Base-by-base conservation (phyloP, 345 rosid genomes). In the Bruguiera sexangula region DNA sequence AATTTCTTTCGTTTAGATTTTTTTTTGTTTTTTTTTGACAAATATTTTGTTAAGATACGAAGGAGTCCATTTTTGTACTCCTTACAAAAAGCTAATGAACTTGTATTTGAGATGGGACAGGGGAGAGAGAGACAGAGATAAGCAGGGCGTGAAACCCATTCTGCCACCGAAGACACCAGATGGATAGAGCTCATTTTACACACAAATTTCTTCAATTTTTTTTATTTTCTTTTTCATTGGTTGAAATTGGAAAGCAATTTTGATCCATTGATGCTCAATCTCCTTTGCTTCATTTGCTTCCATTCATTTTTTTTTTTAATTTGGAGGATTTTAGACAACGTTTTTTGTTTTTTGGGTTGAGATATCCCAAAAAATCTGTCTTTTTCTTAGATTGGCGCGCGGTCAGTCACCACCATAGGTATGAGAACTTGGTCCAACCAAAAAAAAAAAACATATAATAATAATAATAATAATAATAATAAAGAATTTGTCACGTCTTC, bases 201-300 rank as follows among this genome's bases (percentile, higher is more conserved):
- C 56, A 13, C 34, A 15, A 11, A 18, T 29, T 29, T 29, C 10
- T 27, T 15, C 18, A 8, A 39, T 6, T 6, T 15, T 73, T 66
- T 24, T n/a, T 22, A 22, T 22, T 29, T 48, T n/a, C 36, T 73
- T 34, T 60, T 76, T 55, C 50, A 48, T 53, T 72, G 4, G 65
- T 65, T 58, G 43, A 68, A 60, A 51, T 30, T 72, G 62, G 39
- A 54, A 65, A 6, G 36, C 80, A 79, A 75, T 70, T 88, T 68
- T 71, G 75, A 86, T 88, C 98, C 98, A 86, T 67, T 78, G 82
- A 83, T 78, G 67, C 84, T 73, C 87, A 90, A 90, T 90, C 97
- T 73, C 10, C 67, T 82, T 69, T 21, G 63, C 80, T 73, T 82
- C 80, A 73, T 26, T 83, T 79, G 19, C 87, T 77, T 85, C 88